Evolutionary conservation across 192 early-diverging fungal genomes (phyloP).

Genomic region (Anaeromyces robustus): DNA sequence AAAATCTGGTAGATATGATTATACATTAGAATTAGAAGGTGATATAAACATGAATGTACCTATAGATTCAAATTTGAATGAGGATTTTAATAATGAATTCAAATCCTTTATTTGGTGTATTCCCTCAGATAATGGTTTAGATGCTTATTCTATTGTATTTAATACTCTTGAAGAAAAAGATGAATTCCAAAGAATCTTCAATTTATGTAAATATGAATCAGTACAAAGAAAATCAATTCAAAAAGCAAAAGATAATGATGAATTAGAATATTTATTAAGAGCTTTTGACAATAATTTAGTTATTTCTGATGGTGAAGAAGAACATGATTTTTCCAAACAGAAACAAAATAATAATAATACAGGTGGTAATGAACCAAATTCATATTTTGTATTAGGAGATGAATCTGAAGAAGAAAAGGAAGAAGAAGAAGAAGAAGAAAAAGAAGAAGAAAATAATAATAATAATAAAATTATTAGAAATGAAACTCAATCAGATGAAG

Average conservation of each 20-base stretch:
- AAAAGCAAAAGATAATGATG: conserved; percentile 1
- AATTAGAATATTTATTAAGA: conserved; percentile 2
- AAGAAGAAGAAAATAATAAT: conserved; percentile 17
- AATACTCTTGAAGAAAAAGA: neutral
- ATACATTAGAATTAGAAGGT: conserved; percentile 23
- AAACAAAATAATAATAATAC: conserved; percentile 12
- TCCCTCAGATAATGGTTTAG: neutral
- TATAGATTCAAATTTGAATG: conserved; percentile 62
- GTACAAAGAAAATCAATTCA: neutral
- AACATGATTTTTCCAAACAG: conserved; percentile 5
- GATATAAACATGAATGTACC: conserved; percentile 25
- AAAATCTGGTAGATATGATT: conserved; percentile 30
- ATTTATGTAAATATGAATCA: neutral
- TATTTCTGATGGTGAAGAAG: conserved; percentile 4
- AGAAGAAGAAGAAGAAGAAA: conserved; percentile 29
- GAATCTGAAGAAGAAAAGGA: conserved; percentile 15
- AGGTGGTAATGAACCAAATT: conserved; percentile 1
- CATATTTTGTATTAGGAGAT: conserved; percentile 1
- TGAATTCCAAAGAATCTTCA: neutral
- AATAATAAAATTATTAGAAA: conserved; percentile 17
- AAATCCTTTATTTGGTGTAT: conserved; percentile 64
- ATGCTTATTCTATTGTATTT: neutral
- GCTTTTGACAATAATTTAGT: conserved; percentile 12
- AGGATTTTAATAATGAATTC: conserved; percentile 52
- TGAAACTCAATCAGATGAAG: neutral